A percentile compares a stretch with the other conserved stretches of the same genome.
Evolutionary conservation across 371 early-diverging fungal genomes (phyloP).

Genomic region (Mucor piriformis): DNA sequence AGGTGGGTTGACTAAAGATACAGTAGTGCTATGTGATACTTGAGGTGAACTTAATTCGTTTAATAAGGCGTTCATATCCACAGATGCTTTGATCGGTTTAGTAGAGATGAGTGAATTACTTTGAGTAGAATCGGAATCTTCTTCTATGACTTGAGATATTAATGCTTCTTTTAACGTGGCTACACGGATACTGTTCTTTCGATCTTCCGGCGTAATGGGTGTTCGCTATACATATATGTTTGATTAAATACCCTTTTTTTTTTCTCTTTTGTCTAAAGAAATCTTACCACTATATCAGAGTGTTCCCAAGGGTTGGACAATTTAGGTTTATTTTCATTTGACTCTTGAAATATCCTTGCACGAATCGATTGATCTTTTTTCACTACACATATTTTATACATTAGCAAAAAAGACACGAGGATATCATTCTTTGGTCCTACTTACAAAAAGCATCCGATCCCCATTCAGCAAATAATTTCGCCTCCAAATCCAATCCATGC

Average conservation of each 20-base stretch:
- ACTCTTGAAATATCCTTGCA: conserved; percentile 1
- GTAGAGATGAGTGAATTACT: conserved; percentile 10
- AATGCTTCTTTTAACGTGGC: conserved; percentile 51
- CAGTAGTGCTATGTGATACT: conserved; percentile 7
- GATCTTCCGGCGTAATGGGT: background rate
- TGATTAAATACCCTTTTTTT: too few relatives aligned
- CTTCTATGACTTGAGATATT: background rate
- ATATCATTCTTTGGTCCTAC: background rate
- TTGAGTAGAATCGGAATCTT: conserved; percentile 21
- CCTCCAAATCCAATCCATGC: conserved; percentile 47
- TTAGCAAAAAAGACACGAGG: background rate
- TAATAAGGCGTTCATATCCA: conserved; percentile 19
- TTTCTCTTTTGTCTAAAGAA: background rate
- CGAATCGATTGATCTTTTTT: conserved; percentile 12
- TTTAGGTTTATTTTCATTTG: conserved; percentile 15
- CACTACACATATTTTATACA: too few relatives aligned
- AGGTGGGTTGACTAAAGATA: conserved; percentile 31
- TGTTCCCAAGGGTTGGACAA: conserved; percentile 27
- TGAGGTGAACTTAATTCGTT: conserved; percentile 12
- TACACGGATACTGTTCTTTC: conserved; percentile 35
- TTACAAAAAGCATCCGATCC: conserved; percentile 39
- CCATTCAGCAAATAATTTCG: conserved; percentile 51
- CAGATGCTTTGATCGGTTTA: background rate
- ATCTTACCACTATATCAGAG: background rate
- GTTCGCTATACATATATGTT: background rate